Percentiles rank a stretch among this genome's conserved stretches.
phyloP scores from a whole-genome alignment of 1,284 basidiomycete genomes.

The Apiotrichum brassicae region DNA sequence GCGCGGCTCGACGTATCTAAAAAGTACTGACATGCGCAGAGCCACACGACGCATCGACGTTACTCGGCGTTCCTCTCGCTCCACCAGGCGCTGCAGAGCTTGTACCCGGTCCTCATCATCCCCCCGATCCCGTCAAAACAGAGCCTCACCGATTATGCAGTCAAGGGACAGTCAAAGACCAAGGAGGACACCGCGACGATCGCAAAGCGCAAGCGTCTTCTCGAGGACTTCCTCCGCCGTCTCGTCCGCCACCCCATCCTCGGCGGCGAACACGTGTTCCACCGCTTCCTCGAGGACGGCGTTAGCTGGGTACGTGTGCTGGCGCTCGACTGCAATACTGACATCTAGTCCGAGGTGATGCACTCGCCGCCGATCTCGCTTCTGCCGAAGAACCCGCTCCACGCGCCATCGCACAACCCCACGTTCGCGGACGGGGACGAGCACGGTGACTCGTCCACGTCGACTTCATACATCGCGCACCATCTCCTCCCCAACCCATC shows the following conservation, averaged over 20 bases:
- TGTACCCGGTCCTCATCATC: conserved; percentile 95
- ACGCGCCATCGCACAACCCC: conserved; percentile 90
- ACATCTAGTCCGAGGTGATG: conserved; percentile 69
- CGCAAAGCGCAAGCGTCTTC: conserved; percentile 82
- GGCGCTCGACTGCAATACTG: background rate
- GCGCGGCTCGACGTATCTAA: background rate
- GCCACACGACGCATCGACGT: conserved; percentile 74
- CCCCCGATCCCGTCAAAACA: conserved; percentile 98
- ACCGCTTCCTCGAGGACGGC: conserved; percentile 89
- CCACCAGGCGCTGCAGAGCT: conserved; percentile 69
- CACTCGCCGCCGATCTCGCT: conserved; percentile 84
- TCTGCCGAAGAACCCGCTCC: conserved; percentile 90
- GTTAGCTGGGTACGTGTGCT: conserved; percentile 72
- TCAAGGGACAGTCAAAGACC: conserved; percentile 85
- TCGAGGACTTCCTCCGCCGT: conserved; percentile 90
- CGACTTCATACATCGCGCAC: conserved; percentile 44
- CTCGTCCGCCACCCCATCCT: conserved; percentile 84
- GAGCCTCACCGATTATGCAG: conserved; percentile 89
- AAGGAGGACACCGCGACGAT: conserved; percentile 95
- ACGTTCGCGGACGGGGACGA: conserved; percentile 50
- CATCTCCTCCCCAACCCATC: conserved; percentile 74
- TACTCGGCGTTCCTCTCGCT: conserved; percentile 98
- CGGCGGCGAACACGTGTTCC: conserved; percentile 89
- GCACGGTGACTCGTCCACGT: conserved; percentile 20
- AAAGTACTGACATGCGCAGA: conserved; percentile 49